These are phyloP conservation scores for Penicillium simplicissimum DNA, from an alignment of 495 filamentous ascomycete species.

Conservation along the genomic window DNA sequence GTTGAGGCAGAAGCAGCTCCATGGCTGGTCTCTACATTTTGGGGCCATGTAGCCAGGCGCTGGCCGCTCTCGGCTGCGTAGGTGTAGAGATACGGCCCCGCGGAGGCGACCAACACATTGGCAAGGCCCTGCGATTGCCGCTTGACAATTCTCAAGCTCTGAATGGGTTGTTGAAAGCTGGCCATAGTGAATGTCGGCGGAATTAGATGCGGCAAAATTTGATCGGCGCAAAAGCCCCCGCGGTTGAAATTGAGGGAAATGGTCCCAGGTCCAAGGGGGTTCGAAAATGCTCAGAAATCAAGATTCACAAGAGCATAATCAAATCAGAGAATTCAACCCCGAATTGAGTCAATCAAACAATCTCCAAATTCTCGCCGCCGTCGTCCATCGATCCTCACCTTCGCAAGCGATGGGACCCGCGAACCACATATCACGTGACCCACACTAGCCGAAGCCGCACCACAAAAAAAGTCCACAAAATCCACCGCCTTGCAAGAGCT, in stretches of 20 bases:
- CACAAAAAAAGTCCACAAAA: constrained; percentile 42
- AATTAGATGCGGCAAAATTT: constrained; percentile 22
- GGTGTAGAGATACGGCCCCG: constrained; percentile 55
- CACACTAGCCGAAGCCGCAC: constrained; percentile 37
- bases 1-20: constrained; percentile 22
- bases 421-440: constrained; percentile 34
- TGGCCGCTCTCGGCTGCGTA: constrained; percentile 45
- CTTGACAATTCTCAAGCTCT: constrained; percentile 51
- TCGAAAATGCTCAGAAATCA: not conserved
- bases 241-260: not conserved
- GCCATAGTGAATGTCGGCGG: constrained; percentile 29
- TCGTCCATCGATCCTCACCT: constrained; percentile 16
- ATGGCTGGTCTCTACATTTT: constrained; percentile 31
- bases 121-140: constrained; percentile 24
- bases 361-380: constrained; percentile 8
- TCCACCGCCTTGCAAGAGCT: constrained; percentile 10
- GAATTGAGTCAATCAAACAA: not conserved
- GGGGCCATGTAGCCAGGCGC: constrained; percentile 53
- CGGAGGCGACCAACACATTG: constrained; percentile 55
- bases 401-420: constrained; percentile 5
- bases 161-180: constrained; percentile 52
- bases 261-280: not conserved
- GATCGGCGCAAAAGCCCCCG: not conserved
- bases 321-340: not conserved
- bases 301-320: not conserved